These are phyloP conservation scores for Tubosaeta sp. DNA, from an alignment of 768 basidiomycete species.

Conservation along the genomic window DNA sequence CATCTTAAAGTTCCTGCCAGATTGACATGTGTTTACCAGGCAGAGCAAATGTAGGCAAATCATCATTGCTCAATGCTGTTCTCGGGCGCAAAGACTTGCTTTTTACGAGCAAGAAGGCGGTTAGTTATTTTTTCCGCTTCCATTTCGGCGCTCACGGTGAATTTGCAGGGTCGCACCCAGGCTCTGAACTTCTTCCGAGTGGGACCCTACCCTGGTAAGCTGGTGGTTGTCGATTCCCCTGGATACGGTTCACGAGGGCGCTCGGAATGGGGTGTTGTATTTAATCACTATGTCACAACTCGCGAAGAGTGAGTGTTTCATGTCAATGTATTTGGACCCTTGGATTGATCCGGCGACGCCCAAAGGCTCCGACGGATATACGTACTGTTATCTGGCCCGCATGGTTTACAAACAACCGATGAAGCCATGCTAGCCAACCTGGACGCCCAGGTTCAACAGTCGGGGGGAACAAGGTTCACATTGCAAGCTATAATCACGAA, in stretches of 20 bases:
- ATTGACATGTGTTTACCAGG: slow-evolving; percentile 39
- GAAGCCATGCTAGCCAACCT: slow-evolving; percentile 58
- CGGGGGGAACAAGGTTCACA: slow-evolving; percentile 44
- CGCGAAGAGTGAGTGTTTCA: slow-evolving; percentile 52
- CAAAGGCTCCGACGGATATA: slow-evolving; percentile 67
- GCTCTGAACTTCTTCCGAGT: slow-evolving; percentile 69
- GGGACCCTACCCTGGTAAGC: slow-evolving; percentile 48
- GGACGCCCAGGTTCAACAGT: slow-evolving; percentile 27
- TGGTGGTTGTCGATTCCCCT: slow-evolving; percentile 74
- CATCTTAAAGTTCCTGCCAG: not conserved
- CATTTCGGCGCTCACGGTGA: not conserved
- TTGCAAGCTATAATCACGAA: slow-evolving; percentile 74
- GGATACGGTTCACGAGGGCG: slow-evolving; percentile 76
- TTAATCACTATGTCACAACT: slow-evolving; percentile 57
- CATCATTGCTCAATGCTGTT: slow-evolving; percentile 66
- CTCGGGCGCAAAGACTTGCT: slow-evolving; percentile 53
- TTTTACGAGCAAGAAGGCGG: slow-evolving; percentile 67
- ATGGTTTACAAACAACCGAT: slow-evolving; percentile 56
- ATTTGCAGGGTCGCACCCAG: slow-evolving; percentile 62
- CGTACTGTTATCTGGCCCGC: slow-evolving; percentile 65
- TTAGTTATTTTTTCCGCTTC: slow-evolving; percentile 30
- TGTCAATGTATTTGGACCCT: not conserved
- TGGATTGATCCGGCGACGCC: not conserved
- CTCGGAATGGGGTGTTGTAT: slow-evolving; percentile 69
- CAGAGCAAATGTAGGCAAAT: slow-evolving; percentile 77